phyloP scores from a whole-genome alignment of 441 rosid genomes.

The Francoa sonchifolia region DNA sequence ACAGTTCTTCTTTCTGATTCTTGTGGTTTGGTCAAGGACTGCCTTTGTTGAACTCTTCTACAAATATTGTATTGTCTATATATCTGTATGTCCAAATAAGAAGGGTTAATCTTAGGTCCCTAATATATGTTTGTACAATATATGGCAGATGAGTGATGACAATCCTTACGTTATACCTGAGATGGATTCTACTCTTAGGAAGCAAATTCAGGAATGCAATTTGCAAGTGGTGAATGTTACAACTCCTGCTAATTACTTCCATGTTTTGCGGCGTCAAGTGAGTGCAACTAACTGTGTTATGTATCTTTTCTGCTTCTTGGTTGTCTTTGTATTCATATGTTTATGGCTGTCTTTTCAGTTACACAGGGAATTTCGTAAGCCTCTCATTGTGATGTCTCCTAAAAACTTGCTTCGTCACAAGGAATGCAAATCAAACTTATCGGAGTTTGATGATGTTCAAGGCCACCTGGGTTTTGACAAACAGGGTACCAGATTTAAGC shows the following conservation, averaged over 20 bases:
- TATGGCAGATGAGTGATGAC: slow-evolving; percentile 88
- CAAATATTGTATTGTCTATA: too few relatives aligned
- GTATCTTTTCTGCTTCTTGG: background rate
- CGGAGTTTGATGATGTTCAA: slow-evolving; percentile 95
- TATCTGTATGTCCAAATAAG: too few relatives aligned
- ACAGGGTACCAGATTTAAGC: slow-evolving; percentile 94
- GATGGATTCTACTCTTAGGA: slow-evolving; percentile 86
- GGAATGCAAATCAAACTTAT: slow-evolving; percentile 89
- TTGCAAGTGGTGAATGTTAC: slow-evolving; percentile 97
- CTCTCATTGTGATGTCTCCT: slow-evolving; percentile 83
- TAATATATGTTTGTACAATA: slow-evolving; percentile 4
- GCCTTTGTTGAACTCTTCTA: too few relatives aligned
- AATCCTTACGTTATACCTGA: slow-evolving; percentile 81
- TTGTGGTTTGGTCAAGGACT: background rate
- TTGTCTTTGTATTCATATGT: slow-evolving; percentile 11
- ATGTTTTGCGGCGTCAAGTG: slow-evolving; percentile 91
- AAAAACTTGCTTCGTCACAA: slow-evolving; percentile 93
- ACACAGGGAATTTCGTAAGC: slow-evolving; percentile 94
- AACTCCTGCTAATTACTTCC: slow-evolving; percentile 97
- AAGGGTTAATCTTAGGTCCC: too few relatives aligned
- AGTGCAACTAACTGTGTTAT: slow-evolving; percentile 9
- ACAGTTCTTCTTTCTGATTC: background rate
- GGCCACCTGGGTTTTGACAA: slow-evolving; percentile 98
- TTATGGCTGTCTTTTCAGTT: slow-evolving; percentile 28
- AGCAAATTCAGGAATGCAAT: slow-evolving; percentile 93